Percentiles rank a stretch among this genome's conserved stretches.
Evolutionary conservation across 257 asterid species (phyloP).

Genomic region (Solanum chmielewskii): DNA sequence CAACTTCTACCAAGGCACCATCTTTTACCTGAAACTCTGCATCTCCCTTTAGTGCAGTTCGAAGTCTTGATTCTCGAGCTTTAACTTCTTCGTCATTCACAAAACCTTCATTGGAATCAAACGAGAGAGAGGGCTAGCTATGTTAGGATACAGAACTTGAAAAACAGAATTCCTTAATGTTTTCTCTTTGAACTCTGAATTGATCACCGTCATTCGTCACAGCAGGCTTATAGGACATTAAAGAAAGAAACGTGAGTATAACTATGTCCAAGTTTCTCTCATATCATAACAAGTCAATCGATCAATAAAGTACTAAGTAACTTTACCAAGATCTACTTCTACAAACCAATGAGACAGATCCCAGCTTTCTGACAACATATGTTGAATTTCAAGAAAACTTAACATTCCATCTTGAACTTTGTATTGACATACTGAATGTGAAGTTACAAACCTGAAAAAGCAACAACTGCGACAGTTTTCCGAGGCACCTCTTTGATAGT

Average conservation of each 20-base stretch:
- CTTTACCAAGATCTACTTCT: background rate
- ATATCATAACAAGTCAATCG: background rate
- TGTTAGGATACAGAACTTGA: background rate
- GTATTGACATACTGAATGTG: background rate
- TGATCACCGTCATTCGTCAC: background rate
- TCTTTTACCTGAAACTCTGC: conserved; percentile 39
- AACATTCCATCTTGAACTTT: background rate
- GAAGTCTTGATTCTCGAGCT: conserved; percentile 50
- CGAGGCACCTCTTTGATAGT: conserved; percentile 58
- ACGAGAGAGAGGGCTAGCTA: background rate
- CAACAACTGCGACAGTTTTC: conserved; percentile 54
- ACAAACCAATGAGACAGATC: background rate
- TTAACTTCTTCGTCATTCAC: conserved; percentile 66
- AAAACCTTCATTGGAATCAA: conserved; percentile 38
- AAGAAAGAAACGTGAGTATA: background rate
- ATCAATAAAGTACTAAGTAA: background rate
- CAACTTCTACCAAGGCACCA: conserved; percentile 54
- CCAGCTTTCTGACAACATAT: background rate
- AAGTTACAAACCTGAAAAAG: conserved; percentile 61
- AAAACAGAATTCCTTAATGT: background rate
- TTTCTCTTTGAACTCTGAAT: background rate
- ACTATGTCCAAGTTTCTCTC: background rate
- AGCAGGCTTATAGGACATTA: background rate
- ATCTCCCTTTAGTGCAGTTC: conserved; percentile 38
- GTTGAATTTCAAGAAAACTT: background rate